Base-by-base conservation (phyloP, 176 grass and related monocot species). In the Oryza glumipatula region DNA sequence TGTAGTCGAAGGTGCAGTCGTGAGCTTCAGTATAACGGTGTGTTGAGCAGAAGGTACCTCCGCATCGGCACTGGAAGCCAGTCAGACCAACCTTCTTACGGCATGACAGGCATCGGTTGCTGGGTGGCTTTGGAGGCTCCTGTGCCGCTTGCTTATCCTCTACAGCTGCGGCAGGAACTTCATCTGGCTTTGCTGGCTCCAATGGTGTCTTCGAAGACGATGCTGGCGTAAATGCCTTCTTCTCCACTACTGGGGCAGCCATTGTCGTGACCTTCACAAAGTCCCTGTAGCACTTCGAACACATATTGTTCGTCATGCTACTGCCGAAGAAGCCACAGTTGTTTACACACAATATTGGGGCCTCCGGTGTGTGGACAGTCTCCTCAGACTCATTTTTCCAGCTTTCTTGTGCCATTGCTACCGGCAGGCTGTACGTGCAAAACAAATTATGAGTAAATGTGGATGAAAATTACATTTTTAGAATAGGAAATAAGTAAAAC, bases 291-390 rank as follows among this genome's bases (percentile, higher is more conserved):
- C 94, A 94, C 70, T 94, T 97, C 0, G 94, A 94, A 77, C 92
- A 97, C 75, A 97, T 85, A 67, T 94, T 87, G 73, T 91, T 94
- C 0, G 94, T 92, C 85, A 86, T 78, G 46, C 90, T 83, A 60
- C 77, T 94, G 21, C 94, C 94, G 1, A 97, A 97, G 83, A 97
- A 97, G 16, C 94, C 94, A 39, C 94, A 97, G 26, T 92, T 94
- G 77, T 97, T 97, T 81, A 87, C 80, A 68, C 94, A 97, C 63
- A 92, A 70, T 47, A 88, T 70, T 7, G 90, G 90, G 6, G 79
- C 85, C 85, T 97, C 94, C 3, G 87, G 91, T 0, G 87, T 86
- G 9, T 91, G 84, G 30, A 82, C 89, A 16, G 88, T 90, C 74
- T 85, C 82, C 72, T 93, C 91, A 76, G 88, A 76, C 86, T 94